A percentile compares a stretch with the other conserved stretches of the same genome.
Evolutionary conservation across 139 green algal species (phyloP).

Genomic region (Closterium sp.): DNA sequence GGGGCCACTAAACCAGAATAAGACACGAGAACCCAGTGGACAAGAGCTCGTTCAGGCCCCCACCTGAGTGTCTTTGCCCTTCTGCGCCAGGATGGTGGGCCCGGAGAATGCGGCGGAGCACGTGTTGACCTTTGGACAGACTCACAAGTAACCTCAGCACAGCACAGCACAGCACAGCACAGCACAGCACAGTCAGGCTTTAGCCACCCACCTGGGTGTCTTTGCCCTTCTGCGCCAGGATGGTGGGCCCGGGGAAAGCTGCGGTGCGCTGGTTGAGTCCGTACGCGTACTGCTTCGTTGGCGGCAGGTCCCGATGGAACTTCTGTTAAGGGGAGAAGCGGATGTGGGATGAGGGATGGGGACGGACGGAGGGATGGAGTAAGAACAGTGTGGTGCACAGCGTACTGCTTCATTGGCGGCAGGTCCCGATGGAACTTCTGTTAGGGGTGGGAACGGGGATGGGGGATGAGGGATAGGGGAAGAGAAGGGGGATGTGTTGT

Average conservation of each 20-base stretch:
- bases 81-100: constrained; percentile 15
- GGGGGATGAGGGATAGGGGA: no score
- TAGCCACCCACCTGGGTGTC: background rate
- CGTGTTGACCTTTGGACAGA: background rate
- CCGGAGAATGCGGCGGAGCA: background rate
- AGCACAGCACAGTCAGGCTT: no score
- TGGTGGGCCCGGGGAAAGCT: constrained; percentile 5
- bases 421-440: constrained; percentile 4
- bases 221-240: constrained; percentile 9
- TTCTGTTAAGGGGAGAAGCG: background rate
- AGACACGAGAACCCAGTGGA: no score
- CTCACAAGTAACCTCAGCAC: no score
- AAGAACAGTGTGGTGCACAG: no score
- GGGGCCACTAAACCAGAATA: background rate
- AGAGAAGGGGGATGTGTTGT: no score
- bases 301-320: constrained; percentile 28
- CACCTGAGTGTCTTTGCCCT: background rate
- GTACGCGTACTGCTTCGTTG: constrained; percentile 16
- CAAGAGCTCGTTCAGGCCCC: no score
- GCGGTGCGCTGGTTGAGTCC: background rate
- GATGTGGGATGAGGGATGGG: no score
- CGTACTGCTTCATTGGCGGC: no score
- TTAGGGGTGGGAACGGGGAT: background rate
- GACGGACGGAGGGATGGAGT: no score
- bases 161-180: no score